Base-by-base conservation (phyloP, 345 rosid species). In the Corchorus capsularis region DNA sequence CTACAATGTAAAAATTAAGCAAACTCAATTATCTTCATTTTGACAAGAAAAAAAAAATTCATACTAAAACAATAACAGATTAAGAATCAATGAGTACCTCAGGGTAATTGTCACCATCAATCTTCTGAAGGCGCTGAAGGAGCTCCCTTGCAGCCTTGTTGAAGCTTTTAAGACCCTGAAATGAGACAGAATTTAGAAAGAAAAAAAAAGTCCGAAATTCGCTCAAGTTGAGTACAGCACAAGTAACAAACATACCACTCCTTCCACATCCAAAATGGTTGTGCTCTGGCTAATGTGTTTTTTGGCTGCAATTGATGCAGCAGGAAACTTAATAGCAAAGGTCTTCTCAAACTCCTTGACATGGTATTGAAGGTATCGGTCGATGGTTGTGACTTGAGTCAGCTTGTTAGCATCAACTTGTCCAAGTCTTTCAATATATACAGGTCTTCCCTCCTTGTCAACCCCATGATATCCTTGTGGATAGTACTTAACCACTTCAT, bases 381-480 rank as follows among this genome's bases (percentile, higher is more conserved):
- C 99, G 39, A 91, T 72, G 49, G 92, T 87, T 6, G 99, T 93
- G 56, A 88, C 97, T 84, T 93, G 91, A 88, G 91, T 78, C 79
- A 95, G 76, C 90, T 95, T 95, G 81, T 75, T 86, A 20, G 90
- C 82, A 79, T 95, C 99, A 34, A 95, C 93, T 82, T 85, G 89
- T 15, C 99, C 97, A 46, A 95, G 71, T 71, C 88, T 84, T 79
- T 95, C 99, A 8, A 94, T 93, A 83, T 93, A 93, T 4, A 93
- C 75, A 3, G 97, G 97, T 62, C 94, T 77, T 52, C 98, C 98
- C 3, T 93, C 98, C 85, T 90, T 93, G 70, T 94, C 98, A 47
- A 91, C 86, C n/a, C 98, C 98, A 69, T 94, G 98, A 77, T 93
- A 83, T 72, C 95, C 97, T 81, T 95, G 99, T 6, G 99, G 97